Base-by-base conservation (phyloP, 2,329 filamentous ascomycete genomes). In the Nothophaeocryptopus gaeumannii region DNA sequence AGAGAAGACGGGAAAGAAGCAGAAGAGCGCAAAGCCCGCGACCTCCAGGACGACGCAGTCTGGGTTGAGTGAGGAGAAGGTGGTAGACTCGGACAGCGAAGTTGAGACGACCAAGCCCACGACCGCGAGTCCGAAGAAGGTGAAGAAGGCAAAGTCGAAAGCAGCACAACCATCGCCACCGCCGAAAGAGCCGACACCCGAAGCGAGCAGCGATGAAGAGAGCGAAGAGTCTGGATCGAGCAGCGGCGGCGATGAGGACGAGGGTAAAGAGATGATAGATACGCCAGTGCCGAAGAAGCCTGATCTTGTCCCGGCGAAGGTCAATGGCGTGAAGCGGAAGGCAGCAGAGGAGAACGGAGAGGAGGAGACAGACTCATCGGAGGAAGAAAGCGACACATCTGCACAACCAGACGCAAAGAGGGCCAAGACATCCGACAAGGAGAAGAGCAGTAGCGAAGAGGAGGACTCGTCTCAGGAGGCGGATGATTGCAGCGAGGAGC, bases 71-170 rank as follows among this genome's bases (percentile, higher is more conserved):
- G 53, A 61, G 32, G 58, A 59, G 33, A 49, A 47, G 16, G 55
- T 62, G 9, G 48, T 53, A 12, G 60, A 58, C 40, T 61, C 54
- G 30, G 55, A 66, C 14, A 72, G 68, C 45, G 70, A 72, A 29
- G 67, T 68, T 14, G 68, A 69, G 14, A 30, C 12, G 33, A 4
- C 33, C 12, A 35, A 14, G 33, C 33, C 12, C 8, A 33, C 31
- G 3, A 8, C 31, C 8, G 36, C 35, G 31, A 51, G 50, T 39
- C 33, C 35, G 31, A 41, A 33, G 31, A 45, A 36, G 8, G 34
- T 40, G 31, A 53, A 36, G 39, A 53, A 53, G 40, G 10, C 41
- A 11, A 53, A 53, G 34, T 39, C 12, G 34, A 58, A 48, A 16
- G 26, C 43, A 2, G 33, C 43, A 12, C 33, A 39, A 26, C 16